Conservation (phyloP, 441 rosid species). For the Gossypium gossypioides region DNA sequence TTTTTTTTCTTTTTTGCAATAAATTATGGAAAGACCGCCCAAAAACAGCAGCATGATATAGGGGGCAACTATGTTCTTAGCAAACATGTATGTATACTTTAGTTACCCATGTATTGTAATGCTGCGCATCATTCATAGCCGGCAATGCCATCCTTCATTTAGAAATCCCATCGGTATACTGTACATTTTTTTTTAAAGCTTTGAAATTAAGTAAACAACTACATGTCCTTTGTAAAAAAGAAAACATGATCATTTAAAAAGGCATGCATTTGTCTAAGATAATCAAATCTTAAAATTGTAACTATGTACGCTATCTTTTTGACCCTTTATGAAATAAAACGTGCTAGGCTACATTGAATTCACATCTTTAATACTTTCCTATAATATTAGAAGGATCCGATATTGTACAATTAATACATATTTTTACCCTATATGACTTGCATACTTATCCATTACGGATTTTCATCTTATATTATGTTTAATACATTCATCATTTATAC, state of each 20-base stretch:
- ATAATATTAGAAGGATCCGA: too few species aligned
- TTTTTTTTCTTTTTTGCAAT: not conserved
- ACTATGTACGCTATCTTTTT: too few species aligned
- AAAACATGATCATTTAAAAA: not conserved
- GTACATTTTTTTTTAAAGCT: not conserved
- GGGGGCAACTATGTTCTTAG: not conserved
- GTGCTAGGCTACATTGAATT: too few species aligned
- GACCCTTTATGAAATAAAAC: too few species aligned
- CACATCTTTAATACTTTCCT: too few species aligned
- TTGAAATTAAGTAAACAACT: not conserved
- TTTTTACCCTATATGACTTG: too few species aligned
- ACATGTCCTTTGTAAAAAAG: not conserved
- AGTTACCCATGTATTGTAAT: not conserved
- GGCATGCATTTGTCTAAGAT: not conserved
- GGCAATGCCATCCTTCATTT: not conserved
- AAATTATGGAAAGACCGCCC: conserved; percentile 15
- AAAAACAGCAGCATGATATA: conserved; percentile 10
- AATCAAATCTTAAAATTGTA: too few species aligned
- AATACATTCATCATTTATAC: too few species aligned
- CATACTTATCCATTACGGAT: too few species aligned
- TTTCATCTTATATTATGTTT: too few species aligned
- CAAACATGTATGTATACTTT: not conserved
- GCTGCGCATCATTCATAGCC: not conserved
- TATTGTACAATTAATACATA: too few species aligned
- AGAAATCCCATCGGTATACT: not conserved